Base-by-base conservation (phyloP, 495 filamentous ascomycete genomes). In the Talaromyces nanjingensis region DNA sequence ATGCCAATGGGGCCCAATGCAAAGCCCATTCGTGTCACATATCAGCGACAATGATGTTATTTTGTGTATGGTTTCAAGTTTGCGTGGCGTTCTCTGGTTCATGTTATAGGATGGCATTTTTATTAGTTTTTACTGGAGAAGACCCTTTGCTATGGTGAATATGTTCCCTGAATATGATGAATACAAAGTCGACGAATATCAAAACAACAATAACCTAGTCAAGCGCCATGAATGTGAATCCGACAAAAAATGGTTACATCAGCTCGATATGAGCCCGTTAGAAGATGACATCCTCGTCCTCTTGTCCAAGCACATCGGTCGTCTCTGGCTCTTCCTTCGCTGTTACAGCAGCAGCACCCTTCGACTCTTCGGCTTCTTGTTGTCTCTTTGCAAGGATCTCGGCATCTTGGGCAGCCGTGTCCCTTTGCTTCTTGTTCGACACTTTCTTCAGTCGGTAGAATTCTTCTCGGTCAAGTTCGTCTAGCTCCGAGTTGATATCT, bases 371-470 rank as follows among this genome's bases (percentile, higher is more conserved):
- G 25, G 75, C 79, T 58, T 77, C 76, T 63, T 69, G 81, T 68
- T 83, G 81, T 61, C 78, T 84, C 72, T 82, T 84, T 8, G 75
- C 76, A 63, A 85, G 82, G 74, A 90, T 87, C 73, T 92, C 89
- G 49, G 87, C 87, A 66, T 93, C 90, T 59, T 84, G 84, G 9
- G 83, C 87, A 3, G 89, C 90, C 18, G 73, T 87, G 62, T 96
- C 93, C 68, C 91, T 79, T 71, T 96, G 90, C 72, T 98, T 98
- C 79, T 97, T 97, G 70, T 83, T 84, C n/a, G 91, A 91, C 24
- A 97, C 93, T 82, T 99, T 99, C 81, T 98, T 99, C 69, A 99
- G 79, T 59, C 94, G 86, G 75, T 96, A 98, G 77, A 99, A 99
- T 70, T 99, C 94, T 74, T 99, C 94, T 78, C 94, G 84, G 79